These are phyloP conservation scores for Henckelia pumila DNA, from an alignment of 257 asterid species.

Conservation along the genomic window DNA sequence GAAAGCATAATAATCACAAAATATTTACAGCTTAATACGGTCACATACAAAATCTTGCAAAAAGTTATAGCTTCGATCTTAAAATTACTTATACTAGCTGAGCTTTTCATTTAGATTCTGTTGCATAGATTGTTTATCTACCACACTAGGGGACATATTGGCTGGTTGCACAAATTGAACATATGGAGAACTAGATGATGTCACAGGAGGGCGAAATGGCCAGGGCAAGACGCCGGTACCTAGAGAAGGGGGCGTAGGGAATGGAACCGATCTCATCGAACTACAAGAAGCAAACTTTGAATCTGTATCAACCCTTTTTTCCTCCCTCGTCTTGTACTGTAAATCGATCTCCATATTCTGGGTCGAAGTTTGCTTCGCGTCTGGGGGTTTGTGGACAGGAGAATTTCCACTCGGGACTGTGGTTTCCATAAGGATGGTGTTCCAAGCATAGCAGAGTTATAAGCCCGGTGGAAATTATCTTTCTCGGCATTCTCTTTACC, in stretches of 20 bases:
- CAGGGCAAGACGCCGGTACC: slow-evolving; percentile 50
- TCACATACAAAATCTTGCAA: neutral
- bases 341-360: slow-evolving; percentile 69
- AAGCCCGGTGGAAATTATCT: slow-evolving; percentile 35
- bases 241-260: slow-evolving; percentile 42
- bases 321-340: slow-evolving; percentile 37
- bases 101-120: slow-evolving; percentile 37
- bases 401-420: slow-evolving; percentile 41
- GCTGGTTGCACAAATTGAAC: slow-evolving; percentile 32
- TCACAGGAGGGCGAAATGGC: slow-evolving; percentile 46
- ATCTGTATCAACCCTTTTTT: slow-evolving; percentile 33
- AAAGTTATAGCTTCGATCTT: neutral
- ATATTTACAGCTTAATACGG: neutral
- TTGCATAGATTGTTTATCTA: slow-evolving; percentile 36
- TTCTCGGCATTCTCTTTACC: slow-evolving; percentile 47
- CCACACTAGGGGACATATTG: slow-evolving; percentile 28
- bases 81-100: slow-evolving; percentile 2
- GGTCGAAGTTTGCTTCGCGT: slow-evolving; percentile 32
- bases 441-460: slow-evolving; percentile 37
- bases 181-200: slow-evolving; percentile 23
- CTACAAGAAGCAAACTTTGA: slow-evolving; percentile 30
- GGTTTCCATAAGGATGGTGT: slow-evolving; percentile 52
- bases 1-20: neutral
- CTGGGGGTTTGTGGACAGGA: slow-evolving; percentile 29
- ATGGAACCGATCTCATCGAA: slow-evolving; percentile 36